Conservation (phyloP, 2,329 filamentous ascomycete genomes). For the Sarocladiaceae sp. region DNA sequence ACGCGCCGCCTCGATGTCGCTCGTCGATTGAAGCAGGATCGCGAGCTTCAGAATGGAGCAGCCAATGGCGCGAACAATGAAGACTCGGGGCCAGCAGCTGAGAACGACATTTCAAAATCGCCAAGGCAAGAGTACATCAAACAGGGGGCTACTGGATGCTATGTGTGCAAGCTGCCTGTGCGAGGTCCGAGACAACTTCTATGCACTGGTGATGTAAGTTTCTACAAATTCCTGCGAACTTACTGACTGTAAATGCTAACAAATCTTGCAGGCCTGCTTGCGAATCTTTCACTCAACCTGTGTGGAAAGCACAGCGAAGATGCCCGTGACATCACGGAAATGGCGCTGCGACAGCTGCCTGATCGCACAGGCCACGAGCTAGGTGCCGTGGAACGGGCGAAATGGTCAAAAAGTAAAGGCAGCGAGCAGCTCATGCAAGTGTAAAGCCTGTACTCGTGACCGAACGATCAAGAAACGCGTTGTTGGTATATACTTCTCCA, state of each 20-base stretch:
- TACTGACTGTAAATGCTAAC: constrained; percentile 7
- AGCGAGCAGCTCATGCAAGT: too few relatives aligned
- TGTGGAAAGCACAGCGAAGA: constrained; percentile 27
- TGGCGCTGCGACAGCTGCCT: constrained; percentile 44
- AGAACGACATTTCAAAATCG: constrained; percentile 13
- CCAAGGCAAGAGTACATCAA: constrained; percentile 31
- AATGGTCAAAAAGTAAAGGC: too few relatives aligned
- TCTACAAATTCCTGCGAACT: not conserved
- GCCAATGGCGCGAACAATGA: constrained; percentile 3
- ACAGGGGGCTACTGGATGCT: constrained; percentile 41
- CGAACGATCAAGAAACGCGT: not conserved
- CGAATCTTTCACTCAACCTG: constrained; percentile 38
- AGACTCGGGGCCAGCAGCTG: not conserved
- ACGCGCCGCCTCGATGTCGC: not conserved
- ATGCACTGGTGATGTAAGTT: constrained; percentile 46
- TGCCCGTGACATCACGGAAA: constrained; percentile 28
- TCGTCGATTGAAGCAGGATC: constrained; percentile 2
- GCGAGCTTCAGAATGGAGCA: not conserved
- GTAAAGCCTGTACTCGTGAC: not conserved
- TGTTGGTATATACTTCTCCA: too few relatives aligned
- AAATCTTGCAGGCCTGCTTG: not conserved
- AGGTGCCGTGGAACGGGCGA: constrained; percentile 14
- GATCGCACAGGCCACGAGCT: constrained; percentile 18
- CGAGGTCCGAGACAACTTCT: constrained; percentile 43
- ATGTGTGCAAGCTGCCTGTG: constrained; percentile 43